These are phyloP conservation scores for Rhodomyrtus psidioides DNA, from an alignment of 441 rosid genomes.

Conservation along the genomic window DNA sequence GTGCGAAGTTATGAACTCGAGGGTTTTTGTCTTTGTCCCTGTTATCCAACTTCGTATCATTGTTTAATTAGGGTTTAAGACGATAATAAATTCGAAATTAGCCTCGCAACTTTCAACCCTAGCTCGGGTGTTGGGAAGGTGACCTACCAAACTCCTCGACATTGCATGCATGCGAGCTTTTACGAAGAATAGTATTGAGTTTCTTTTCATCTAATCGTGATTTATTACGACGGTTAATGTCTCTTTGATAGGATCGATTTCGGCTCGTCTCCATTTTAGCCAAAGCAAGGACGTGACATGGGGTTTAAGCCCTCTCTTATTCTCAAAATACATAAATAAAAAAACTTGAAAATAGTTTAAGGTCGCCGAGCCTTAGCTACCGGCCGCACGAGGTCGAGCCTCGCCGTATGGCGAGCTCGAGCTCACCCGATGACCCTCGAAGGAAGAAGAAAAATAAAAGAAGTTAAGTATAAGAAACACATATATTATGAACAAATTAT, in stretches of 20 bases:
- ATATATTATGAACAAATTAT: too few relatives aligned
- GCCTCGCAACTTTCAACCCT: not conserved
- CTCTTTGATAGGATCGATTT: not conserved
- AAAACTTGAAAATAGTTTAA: not conserved
- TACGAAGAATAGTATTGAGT: not conserved
- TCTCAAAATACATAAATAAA: not conserved
- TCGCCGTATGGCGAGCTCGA: too few relatives aligned
- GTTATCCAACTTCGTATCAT: not conserved
- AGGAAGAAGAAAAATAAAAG: too few relatives aligned
- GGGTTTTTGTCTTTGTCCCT: not conserved
- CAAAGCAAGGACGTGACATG: not conserved
- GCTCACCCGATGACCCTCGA: too few relatives aligned
- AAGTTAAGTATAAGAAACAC: too few relatives aligned
- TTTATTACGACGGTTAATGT: not conserved
- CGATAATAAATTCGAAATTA: not conserved
- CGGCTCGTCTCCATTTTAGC: not conserved
- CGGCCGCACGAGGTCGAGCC: too few relatives aligned
- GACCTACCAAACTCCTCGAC: not conserved
- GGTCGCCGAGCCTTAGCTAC: too few relatives aligned
- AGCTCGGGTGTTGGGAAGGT: not conserved
- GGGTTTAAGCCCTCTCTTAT: rapidly evolving
- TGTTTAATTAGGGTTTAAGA: not conserved
- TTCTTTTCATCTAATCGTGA: not conserved
- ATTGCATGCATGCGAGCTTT: not conserved
- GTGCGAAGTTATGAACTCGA: not conserved